Conservation (phyloP, 371 early-diverging fungal species). For the Nematocida sp. region DNA sequence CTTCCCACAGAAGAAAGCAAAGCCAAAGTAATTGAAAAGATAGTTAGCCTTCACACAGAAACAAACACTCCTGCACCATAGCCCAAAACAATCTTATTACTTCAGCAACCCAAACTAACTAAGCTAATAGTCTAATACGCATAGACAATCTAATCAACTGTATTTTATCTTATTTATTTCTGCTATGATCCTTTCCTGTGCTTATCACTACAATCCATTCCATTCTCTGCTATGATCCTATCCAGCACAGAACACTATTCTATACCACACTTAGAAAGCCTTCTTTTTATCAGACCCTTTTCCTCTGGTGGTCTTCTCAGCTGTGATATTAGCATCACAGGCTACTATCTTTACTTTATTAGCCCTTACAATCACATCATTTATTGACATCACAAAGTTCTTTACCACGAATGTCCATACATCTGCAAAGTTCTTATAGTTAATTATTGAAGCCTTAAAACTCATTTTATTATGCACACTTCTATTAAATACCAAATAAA, state of each 20-base stretch:
- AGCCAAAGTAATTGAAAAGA: constrained; percentile 42
- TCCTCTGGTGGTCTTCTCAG: constrained; percentile 48
- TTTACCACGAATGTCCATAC: constrained; percentile 65
- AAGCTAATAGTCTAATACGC: too few species aligned
- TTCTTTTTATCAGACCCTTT: constrained; percentile 38
- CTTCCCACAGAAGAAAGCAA: constrained; percentile 34
- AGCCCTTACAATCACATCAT: constrained; percentile 59
- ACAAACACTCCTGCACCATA: background rate
- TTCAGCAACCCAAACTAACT: too few species aligned
- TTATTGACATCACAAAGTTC: constrained; percentile 63
- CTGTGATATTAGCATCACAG: constrained; percentile 63
- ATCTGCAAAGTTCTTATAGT: constrained; percentile 64
- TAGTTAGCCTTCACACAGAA: constrained; percentile 22
- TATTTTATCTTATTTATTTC: too few species aligned
- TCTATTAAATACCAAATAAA: constrained; percentile 60
- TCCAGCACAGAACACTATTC: constrained; percentile 12
- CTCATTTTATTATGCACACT: constrained; percentile 62
- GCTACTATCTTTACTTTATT: constrained; percentile 64
- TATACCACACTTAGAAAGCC: constrained; percentile 16
- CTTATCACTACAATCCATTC: too few species aligned
- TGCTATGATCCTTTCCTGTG: too few species aligned
- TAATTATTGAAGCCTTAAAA: constrained; percentile 62
- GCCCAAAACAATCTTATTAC: background rate
- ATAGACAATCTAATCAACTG: too few species aligned
- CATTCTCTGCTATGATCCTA: too few species aligned